Evolutionary conservation across 2,329 filamentous ascomycete species (phyloP).

Genomic region (Apiospora sp.): DNA sequence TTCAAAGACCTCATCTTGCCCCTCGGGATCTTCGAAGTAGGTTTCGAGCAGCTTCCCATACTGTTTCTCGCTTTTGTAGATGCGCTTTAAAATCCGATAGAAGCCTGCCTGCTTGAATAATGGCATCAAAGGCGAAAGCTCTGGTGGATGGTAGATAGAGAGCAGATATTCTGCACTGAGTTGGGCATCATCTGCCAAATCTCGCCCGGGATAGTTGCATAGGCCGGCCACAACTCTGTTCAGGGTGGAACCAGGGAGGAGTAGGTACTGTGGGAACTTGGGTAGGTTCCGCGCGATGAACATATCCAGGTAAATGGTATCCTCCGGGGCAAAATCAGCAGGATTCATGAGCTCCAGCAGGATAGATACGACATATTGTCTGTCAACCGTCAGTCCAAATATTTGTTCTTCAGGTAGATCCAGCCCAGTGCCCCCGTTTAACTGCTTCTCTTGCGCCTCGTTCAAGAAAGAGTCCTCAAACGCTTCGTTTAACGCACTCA

Average conservation of each 20-base stretch:
- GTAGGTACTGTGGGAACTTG: conserved; percentile 95
- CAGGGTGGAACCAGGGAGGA: conserved; percentile 86
- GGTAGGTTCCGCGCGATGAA: conserved; percentile 95
- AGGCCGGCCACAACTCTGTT: conserved; percentile 82
- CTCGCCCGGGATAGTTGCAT: conserved; percentile 81
- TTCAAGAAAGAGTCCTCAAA: conserved; percentile 97
- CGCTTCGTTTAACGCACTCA: conserved; percentile 95
- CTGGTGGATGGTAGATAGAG: conserved; percentile 90
- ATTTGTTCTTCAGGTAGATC: conserved; percentile 71
- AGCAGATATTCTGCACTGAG: conserved; percentile 96
- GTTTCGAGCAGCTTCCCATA: conserved; percentile 80
- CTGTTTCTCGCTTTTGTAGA: conserved; percentile 81
- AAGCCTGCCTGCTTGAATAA: conserved; percentile 83
- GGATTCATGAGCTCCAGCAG: conserved; percentile 89
- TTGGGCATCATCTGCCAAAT: conserved; percentile 91
- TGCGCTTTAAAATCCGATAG: conserved; percentile 89
- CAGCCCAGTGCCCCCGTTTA: conserved; percentile 59
- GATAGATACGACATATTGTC: conserved; percentile 92
- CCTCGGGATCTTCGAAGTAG: conserved; percentile 85
- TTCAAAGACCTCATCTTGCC: conserved; percentile 78
- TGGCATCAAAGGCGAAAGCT: conserved; percentile 78
- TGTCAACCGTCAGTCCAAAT: conserved; percentile 77
- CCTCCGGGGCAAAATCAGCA: conserved; percentile 76
- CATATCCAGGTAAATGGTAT: conserved; percentile 97
- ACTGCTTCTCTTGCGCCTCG: conserved; percentile 70